Evolutionary conservation across 208 protist species (phyloP), one percentile per base, ranked within the genome.

Genomic region (Willaertia magna): DNA sequence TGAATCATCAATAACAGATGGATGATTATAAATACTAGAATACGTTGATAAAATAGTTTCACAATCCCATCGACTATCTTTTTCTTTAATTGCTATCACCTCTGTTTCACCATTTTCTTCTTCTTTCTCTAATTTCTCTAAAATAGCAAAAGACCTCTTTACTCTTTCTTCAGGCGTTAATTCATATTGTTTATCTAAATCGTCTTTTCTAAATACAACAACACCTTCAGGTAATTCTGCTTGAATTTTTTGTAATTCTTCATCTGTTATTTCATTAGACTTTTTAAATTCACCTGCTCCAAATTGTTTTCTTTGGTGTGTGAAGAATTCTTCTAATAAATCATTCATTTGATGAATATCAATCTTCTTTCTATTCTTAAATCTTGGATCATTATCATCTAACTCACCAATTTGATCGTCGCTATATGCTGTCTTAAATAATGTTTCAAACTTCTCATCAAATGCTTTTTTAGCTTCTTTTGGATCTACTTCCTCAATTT

Each of bases 11-110:
- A 96, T 94, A 4, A 95, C 89, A 84, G 94, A 94, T 18, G 94
- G 94, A 83, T 96, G 94, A 86, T 96, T 95, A 89, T 92, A 93
- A 86, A 94, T 94, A 14, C 91, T 95, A 0, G 92, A 94, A 86
- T 92, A 92, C 16, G 90, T 86, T 74, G 90, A 94, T 22, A 95
- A 88, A 26, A 89, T 93, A 0, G 92, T 96, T 85, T 96, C 94
- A 86, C 92, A 94, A 88, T 96, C 94, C 40, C 94, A 49, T 43
- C 30, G 2, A 42, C 51, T 26, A 42, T 81, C 76, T 40, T 49
- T 26, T 51, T 81, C 44, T 20, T 11, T 9, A 2, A 42, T 40
- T 7, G 87, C 30, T 34, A 67, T 67, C 4, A 67, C 55, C 4
- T 42, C 76, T 39, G 18, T 51, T 40, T 81, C 76, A 51, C 40